These are phyloP conservation scores for Trichoderma sp. DNA, from an alignment of 2,329 filamentous ascomycete genomes.

Conservation along the genomic window DNA sequence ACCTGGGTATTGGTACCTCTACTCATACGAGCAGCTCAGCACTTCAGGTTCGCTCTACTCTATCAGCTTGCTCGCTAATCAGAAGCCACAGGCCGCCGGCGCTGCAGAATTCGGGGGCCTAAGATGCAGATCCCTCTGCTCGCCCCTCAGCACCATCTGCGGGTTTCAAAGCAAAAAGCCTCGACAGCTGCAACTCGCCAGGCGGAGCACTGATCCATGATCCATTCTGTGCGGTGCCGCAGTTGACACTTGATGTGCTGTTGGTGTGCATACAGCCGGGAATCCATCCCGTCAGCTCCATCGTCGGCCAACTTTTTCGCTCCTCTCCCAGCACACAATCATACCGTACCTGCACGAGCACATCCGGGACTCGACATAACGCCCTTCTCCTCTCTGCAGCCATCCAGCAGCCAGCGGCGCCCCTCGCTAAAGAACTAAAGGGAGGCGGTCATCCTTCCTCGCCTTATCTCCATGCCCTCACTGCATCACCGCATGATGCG, in stretches of 20 bases:
- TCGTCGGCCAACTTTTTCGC: background rate
- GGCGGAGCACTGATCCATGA: background rate
- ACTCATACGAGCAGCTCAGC: background rate
- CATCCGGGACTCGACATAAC: background rate
- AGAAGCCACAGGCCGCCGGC: background rate
- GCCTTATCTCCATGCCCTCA: background rate
- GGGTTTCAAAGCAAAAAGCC: background rate
- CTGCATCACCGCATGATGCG: slow-evolving; percentile 2
- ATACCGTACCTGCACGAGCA: background rate
- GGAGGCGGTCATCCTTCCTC: background rate
- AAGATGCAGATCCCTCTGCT: background rate
- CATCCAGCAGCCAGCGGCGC: background rate
- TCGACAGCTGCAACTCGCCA: background rate
- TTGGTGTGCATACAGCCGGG: background rate
- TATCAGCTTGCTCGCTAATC: background rate
- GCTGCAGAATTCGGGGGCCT: background rate
- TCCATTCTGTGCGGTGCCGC: background rate
- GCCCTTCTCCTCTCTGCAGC: background rate
- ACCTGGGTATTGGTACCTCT: background rate
- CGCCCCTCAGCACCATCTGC: background rate
- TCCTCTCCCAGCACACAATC: background rate
- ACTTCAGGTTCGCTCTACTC: background rate
- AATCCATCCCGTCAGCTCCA: background rate
- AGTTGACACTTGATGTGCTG: background rate
- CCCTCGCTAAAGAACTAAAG: background rate